Conservation (phyloP, 768 basidiomycete species). For the Leccinum subgranulosum region DNA sequence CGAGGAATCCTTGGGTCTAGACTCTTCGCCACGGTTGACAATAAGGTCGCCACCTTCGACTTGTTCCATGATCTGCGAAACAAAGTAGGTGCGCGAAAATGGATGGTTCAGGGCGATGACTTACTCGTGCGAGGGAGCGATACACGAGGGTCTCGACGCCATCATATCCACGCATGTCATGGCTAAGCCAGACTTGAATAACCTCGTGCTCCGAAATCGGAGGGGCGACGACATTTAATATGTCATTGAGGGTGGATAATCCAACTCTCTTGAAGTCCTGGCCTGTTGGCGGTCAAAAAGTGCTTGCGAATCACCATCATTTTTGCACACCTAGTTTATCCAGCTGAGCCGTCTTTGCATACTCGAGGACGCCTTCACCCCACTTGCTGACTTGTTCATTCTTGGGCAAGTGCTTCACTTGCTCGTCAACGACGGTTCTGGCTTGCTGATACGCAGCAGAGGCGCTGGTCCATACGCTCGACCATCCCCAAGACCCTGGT, state of each 20-base stretch:
- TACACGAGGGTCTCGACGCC: conserved; percentile 95
- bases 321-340: conserved; percentile 77
- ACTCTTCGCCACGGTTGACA: conserved; percentile 80
- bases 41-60: conserved; percentile 90
- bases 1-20: conserved; percentile 56
- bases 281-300: conserved; percentile 43
- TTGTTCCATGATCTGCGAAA: conserved; percentile 81
- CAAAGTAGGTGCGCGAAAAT: conserved; percentile 1
- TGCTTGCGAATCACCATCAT: conserved; percentile 5
- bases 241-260: conserved; percentile 83
- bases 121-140: conserved; percentile 74
- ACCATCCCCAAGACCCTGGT: conserved; percentile 71
- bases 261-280: conserved; percentile 88
- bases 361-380: conserved; percentile 81
- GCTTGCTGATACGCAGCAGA: conserved; percentile 87
- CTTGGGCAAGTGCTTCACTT: conserved; percentile 82
- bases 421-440: conserved; percentile 84
- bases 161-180: conserved; percentile 96
- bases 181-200: conserved; percentile 91
- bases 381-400: conserved; percentile 88
- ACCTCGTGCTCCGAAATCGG: conserved; percentile 99
- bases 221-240: conserved; percentile 95
- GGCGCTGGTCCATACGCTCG: conserved; percentile 85
- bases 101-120: conserved; percentile 20
- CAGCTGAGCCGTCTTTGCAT: conserved; percentile 85